Evolutionary conservation across 2,329 filamentous ascomycete genomes (phyloP), one percentile per base, ranked within the genome.

Genomic region (Ceratocystis eucalypticola): DNA sequence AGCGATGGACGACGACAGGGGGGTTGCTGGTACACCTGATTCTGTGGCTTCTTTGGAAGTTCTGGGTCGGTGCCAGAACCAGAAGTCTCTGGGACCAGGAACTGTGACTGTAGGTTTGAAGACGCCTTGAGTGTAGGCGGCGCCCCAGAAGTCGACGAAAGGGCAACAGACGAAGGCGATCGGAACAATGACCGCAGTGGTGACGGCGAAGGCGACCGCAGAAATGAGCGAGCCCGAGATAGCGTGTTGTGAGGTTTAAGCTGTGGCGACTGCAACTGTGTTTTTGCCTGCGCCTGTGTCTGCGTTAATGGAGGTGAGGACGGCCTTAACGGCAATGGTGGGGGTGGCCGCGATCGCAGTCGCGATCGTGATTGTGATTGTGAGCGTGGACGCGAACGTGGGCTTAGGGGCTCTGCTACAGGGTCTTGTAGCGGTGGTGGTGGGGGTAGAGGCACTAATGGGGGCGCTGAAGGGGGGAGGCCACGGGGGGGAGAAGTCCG

Each of bases 1-100:
- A 59, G 8, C 22, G 28, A 59, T 59, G 55, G 55, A 4, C 28
- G 55, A 59, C 55, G 55, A 59, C 55, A 20, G 55, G 55, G 55
- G 55, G 55, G 5, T n/a, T n/a, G 55, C 15, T 20, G 48, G 48
- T 25, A 10, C 48, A 20, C n/a, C 10, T 53, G 48, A 25, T 22
- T n/a, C 48, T 53, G 48, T n/a, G n/a, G 48, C 48, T 53, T n/a
- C 37, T 41, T n/a, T 53, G 48, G n/a, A 20, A 8, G 48, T 53
- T n/a, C 48, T 53, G 48, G 22, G 48, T 12, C 48, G 22, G 48
- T 5, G 48, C 48, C n/a, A 53, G 55, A n/a, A 37, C 28, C 5
- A 37, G 55, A 59, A 59, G 15, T 59, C 3, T 7, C 55, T 7
- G n/a, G 55, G 20, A n/a, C 8, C 1, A 59, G 55, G 28, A 59